These are phyloP conservation scores for Artemisia princeps DNA, from an alignment of 140 eudicot species.

Conservation along the genomic window DNA sequence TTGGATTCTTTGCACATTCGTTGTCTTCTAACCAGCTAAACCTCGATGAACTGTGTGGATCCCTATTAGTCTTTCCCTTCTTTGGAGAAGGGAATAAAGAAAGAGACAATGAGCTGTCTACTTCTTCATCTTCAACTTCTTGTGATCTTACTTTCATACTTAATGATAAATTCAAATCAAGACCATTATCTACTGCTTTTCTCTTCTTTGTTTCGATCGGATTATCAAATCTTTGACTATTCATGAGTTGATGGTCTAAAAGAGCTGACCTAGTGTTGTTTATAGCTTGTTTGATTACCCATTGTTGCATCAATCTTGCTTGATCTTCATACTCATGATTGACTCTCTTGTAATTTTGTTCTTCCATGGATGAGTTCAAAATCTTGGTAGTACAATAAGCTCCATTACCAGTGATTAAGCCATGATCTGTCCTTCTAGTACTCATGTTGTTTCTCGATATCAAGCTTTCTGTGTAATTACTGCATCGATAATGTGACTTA, in stretches of 20 bases:
- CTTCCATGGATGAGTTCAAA: slow-evolving; percentile 22
- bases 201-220: slow-evolving; percentile 31
- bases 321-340: slow-evolving; percentile 25
- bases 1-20: slow-evolving; percentile 25
- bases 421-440: slow-evolving; percentile 21
- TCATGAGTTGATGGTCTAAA: slow-evolving; percentile 25
- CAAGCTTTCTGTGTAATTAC: slow-evolving; percentile 10
- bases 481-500: slow-evolving; percentile 11
- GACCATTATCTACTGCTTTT: slow-evolving; percentile 28
- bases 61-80: slow-evolving; percentile 19
- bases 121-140: slow-evolving; percentile 40
- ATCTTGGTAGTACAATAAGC: slow-evolving; percentile 22
- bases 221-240: slow-evolving; percentile 24
- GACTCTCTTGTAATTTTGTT: slow-evolving; percentile 24
- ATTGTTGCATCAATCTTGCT: slow-evolving; percentile 27
- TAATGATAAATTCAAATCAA: slow-evolving; percentile 39
- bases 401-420: slow-evolving; percentile 25
- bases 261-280: slow-evolving; percentile 27
- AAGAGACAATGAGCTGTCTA: slow-evolving; percentile 42
- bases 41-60: slow-evolving; percentile 17
- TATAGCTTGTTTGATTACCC: slow-evolving; percentile 30
- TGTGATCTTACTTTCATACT: slow-evolving; percentile 30
- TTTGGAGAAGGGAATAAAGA: slow-evolving; percentile 32
- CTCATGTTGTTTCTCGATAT: slow-evolving; percentile 21
- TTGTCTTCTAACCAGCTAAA: slow-evolving; percentile 26